Base-by-base conservation (phyloP, 2,329 filamentous ascomycete genomes). In the Zymoseptoria brevis region DNA sequence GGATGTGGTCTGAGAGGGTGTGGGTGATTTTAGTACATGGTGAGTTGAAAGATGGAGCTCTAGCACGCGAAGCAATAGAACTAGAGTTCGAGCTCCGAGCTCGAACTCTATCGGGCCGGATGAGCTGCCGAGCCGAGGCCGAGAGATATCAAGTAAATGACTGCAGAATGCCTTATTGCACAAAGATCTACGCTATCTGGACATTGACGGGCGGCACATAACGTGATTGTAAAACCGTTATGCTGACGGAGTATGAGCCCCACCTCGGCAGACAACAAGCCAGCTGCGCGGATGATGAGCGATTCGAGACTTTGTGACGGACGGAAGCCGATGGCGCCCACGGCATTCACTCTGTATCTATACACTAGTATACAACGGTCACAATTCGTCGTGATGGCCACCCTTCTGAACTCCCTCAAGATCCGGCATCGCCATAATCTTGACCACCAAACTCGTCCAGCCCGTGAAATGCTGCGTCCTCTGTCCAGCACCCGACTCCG, bases 391-490 rank as follows among this genome's bases (percentile, higher is more conserved):
- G 64, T 80, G 78, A 11, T 68, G 70, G 55, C 54, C 62, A 54
- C 41, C 58, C 53, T 63, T 60, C 6, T 53, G 62, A 49, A 41
- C 60, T 24, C 66, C 63, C 48, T 67, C 66, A 50, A 90, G 70
- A 67, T 95, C 87, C 6, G 90, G 88, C 90, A 99, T 93, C 53
- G 85, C 85, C 91, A 97, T 96, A 66, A 99, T 90, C 80, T 96
- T 96, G 52, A 97, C 92, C 53, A 97, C 89, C 75, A 97, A 79
- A 73, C 90, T 96, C n/a, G 94, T 99, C 94, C 94, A 99, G 55
- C 94, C 94, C 0, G 94, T 96, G 73, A 99, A 99, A 75, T 97
- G 93, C 79, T 96, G 91, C 4, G 92, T 97, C 50, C 94, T 83
- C 79, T 97, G 93, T n/a, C 94, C 94, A 56, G 83, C 83, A 52